Evolutionary conservation across 169 alveolate genomes (phyloP), one percentile per base, ranked within the genome.

Genomic region (Plasmodium relictum): DNA sequence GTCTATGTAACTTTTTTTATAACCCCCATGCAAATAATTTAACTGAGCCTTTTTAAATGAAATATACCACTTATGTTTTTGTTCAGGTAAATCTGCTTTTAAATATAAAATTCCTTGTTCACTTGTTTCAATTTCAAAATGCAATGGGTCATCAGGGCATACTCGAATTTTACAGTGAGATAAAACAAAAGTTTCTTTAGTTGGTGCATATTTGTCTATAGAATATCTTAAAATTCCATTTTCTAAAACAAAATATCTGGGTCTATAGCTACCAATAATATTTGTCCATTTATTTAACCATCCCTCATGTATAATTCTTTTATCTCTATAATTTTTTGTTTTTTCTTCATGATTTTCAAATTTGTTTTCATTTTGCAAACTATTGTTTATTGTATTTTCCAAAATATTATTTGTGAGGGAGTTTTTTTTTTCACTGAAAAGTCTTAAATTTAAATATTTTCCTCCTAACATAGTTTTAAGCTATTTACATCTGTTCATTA

Each of bases 231-330:
- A 76, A 54, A 92, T 91, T 10, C 96, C 97, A 66, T 95, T 94
- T 74, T 95, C 96, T 54, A 95, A 92, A 74, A 91, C 93, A 69
- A 95, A 95, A 76, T 95, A 95, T 83, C 97, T 80, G 14, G 96
- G 97, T 44, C 96, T 88, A 96, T 97, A 95, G 65, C 96, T 95
- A 6, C 97, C 97, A 22, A 95, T 93, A 68, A 95, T 93, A 61
- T 95, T 95, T 5, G 97, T 95, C 97, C 97, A 95, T 65, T 95
- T 95, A 68, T 94, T 91, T 45, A 95, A 72, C 97, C 97, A 95
- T 54, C 97, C 97, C 70, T 95, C 97, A 59, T 94, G 95, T 66
- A 73, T 92, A 69, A 80, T 94, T 72, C 68, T 78, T 86, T 80
- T 94, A 86, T 88, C 89, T 86, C 89, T 61, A 42, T 54, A 83